Evolutionary conservation across 352 stramenopile species (phyloP), one percentile per base, ranked within the genome.

Genomic region (Phytophthora uliginosa): DNA sequence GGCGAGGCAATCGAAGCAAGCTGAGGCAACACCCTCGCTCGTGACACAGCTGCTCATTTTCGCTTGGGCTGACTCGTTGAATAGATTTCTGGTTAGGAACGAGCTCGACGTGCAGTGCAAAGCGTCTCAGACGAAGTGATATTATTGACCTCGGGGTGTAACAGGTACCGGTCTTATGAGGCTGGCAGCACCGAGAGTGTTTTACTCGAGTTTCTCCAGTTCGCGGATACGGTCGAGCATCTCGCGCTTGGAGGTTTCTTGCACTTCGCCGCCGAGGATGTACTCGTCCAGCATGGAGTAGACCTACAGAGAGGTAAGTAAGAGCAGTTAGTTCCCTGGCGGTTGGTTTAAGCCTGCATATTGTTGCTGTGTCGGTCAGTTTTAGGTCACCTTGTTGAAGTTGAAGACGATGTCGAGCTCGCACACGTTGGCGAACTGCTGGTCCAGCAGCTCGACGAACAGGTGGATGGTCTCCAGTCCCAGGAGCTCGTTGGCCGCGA

Each of bases 401-500:
- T 98, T 97, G 82, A 97, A 98, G 52, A 99, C 92, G 74, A 95
- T 93, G 76, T 98, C 98, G 65, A 99, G 91, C 81, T 99, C 98
- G 76, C 98, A 99, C 53, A 99, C 98, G 88, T 99, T 99, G 61
- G 88, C 93, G 83, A 99, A 99, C 76, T 99, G 99, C 36, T 92
- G 91, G 86, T 99, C 98, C 58, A 99, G 81, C 38, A 99, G 74
- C 89, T 99, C 98, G 7, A 99, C 98, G 78, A 99, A 99, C 7
- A 95, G 86, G 81, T 99, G 98, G 76, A 99, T 99, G 12, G 94
- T 99, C 84, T 99, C 98, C 63, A 99, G 91, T 63, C 95, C 98
- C 22, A 97, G 86, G 59, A 99, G 86, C 83, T 99, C 98, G 82
- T 99, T 99, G 73, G 99, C 98, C 31, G 79, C 80, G 7, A 99